These are phyloP conservation scores for Moelleriella libera DNA, from an alignment of 2,329 filamentous ascomycete species.

Conservation along the genomic window DNA sequence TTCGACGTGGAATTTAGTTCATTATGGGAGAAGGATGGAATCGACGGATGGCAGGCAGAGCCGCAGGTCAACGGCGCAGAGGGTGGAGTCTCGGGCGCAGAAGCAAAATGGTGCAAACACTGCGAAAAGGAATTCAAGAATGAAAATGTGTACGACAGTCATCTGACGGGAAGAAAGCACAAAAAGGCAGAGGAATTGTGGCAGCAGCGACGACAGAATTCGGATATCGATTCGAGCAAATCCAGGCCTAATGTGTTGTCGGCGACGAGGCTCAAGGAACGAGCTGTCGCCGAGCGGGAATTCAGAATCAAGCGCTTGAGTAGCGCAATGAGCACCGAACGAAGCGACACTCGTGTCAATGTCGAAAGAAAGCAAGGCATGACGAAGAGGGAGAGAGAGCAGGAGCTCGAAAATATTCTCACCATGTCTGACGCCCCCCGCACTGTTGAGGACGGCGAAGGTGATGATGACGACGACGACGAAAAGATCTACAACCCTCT, in stretches of 20 bases:
- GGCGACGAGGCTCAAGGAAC: conserved; percentile 61
- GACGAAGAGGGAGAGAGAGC: conserved; percentile 89
- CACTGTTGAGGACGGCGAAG: conserved; percentile 34
- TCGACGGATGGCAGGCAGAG: conserved; percentile 65
- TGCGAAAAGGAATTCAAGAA: conserved; percentile 95
- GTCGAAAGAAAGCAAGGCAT: conserved; percentile 94
- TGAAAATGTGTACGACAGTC: conserved; percentile 82
- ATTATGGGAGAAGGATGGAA: conserved; percentile 66
- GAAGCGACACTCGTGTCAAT: conserved; percentile 81
- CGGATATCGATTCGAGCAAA: conserved; percentile 14
- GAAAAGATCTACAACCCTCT: conserved; percentile 93
- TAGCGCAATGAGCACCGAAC: conserved; percentile 71
- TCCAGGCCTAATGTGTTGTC: conserved; percentile 16
- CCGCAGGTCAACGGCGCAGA: conserved; percentile 17
- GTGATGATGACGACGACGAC: conserved; percentile 59
- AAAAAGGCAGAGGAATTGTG: conserved; percentile 64
- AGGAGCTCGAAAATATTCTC: conserved; percentile 82
- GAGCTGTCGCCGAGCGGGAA: conserved; percentile 80
- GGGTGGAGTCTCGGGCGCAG: conserved; percentile 23
- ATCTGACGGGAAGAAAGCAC: conserved; percentile 73
- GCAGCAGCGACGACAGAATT: conserved; percentile 29
- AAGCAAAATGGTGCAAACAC: conserved; percentile 76
- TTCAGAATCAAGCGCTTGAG: conserved; percentile 69
- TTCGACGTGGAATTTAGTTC: conserved; percentile 78
- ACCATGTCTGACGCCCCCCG: conserved; percentile 20